Base-by-base conservation (phyloP, 164 flowering plant genomes). In the Stephania yunnanensis region DNA sequence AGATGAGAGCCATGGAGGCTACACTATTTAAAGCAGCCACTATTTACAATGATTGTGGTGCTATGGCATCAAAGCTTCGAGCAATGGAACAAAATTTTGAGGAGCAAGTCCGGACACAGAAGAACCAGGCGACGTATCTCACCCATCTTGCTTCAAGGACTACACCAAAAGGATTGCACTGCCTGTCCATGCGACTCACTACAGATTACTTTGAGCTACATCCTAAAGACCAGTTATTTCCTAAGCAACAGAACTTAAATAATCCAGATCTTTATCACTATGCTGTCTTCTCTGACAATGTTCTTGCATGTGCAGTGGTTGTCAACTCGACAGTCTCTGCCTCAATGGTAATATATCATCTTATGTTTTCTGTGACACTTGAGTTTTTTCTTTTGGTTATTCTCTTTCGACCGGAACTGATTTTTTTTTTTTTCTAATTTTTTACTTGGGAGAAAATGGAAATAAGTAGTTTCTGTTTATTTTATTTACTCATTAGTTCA, bases 221-320 rank as follows among this genome's bases (percentile, higher is more conserved):
- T 53, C 88, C 91, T 63, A 89, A 89, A 80, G 78, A 89, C 68
- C 84, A 88, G 71, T 81, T 78, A 74, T 65, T 90, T 48, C 84
- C 89, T 12, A 79, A 83, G 82, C 85, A 85, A 78, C 83, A 86
- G 65, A 87, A 84, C 63, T 65, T 90, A 78, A 70, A 80, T 70
- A 82, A 88, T 80, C 87, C 84, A 30, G 79, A 83, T 78, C 87
- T 87, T 30, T 79, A 85, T 81, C 99, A 95, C 78, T 90, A 84
- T 84, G 98, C 85, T 76, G 83, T 93, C 48, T 92, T 95, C 84
- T 92, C 99, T 75, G 99, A 93, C 85, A 93, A 95, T 87, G 79
- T 95, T 74, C 81, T 93, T 79, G 98, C 99, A 70, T 91, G 90
- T 88, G 86, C 95, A 15, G 98, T 91, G 78, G 98, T 91, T 79